A percentile compares a stretch with the other conserved stretches of the same genome.
phyloP scores from a whole-genome alignment of 805 yeast species.

The Cyberlindnera mrakii region DNA sequence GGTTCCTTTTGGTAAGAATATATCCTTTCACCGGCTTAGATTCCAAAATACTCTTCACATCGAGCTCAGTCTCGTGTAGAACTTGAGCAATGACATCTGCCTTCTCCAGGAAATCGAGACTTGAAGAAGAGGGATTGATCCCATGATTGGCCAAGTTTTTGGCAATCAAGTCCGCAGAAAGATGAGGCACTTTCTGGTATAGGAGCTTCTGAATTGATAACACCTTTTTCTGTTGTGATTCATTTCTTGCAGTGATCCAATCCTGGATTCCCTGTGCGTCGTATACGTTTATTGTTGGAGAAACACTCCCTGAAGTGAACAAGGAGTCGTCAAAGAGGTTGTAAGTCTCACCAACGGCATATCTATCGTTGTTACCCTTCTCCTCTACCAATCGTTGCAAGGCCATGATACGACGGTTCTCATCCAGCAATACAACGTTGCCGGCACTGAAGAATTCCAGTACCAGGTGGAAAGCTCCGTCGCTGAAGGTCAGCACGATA shows the following conservation, averaged over 20 bases:
- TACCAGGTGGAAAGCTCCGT: slow-evolving; percentile 71
- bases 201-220: slow-evolving; percentile 64
- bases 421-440: slow-evolving; percentile 73
- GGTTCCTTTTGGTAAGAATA: slow-evolving; percentile 58
- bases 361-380: slow-evolving; percentile 53
- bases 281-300: background rate
- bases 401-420: slow-evolving; percentile 58
- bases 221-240: slow-evolving; percentile 28
- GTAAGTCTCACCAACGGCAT: slow-evolving; percentile 73
- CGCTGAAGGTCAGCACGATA: slow-evolving; percentile 79
- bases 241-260: slow-evolving; percentile 20
- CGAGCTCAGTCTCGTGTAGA: slow-evolving; percentile 40
- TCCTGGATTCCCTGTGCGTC: slow-evolving; percentile 14
- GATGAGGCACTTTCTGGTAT: slow-evolving; percentile 61
- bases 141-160: slow-evolving; percentile 42
- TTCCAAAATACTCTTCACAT: slow-evolving; percentile 33
- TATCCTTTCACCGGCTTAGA: slow-evolving; percentile 44
- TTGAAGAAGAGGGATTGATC: slow-evolving; percentile 40
- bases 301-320: slow-evolving; percentile 26
- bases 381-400: slow-evolving; percentile 77
- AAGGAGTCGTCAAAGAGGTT: slow-evolving; percentile 48
- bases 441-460: slow-evolving; percentile 96
- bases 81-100: slow-evolving; percentile 32
- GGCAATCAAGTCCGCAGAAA: slow-evolving; percentile 74
- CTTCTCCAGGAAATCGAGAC: slow-evolving; percentile 23